A percentile compares a stretch with the other conserved stretches of the same genome.
phyloP scores from a whole-genome alignment of 139 green algal species.

The Chlorella sp. region DNA sequence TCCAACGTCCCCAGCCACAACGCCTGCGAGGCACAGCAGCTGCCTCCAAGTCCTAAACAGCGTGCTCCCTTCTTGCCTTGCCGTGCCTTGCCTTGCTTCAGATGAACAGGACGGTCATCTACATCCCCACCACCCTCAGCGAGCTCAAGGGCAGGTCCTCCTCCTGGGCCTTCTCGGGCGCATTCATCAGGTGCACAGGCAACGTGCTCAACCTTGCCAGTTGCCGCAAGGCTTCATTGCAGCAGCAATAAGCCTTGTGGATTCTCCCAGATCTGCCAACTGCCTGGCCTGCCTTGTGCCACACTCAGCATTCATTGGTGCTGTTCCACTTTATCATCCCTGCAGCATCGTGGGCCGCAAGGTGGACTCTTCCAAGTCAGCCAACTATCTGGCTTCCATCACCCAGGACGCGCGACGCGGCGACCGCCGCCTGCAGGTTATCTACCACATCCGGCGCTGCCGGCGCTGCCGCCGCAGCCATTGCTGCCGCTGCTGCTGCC shows the following conservation, averaged over 20 bases:
- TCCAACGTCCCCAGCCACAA: too few relatives aligned
- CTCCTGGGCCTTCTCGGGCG: constrained; percentile 16
- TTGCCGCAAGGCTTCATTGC: too few relatives aligned
- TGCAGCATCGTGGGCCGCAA: constrained; percentile 21
- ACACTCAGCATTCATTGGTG: too few relatives aligned
- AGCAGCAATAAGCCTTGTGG: too few relatives aligned
- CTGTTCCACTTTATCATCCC: too few relatives aligned
- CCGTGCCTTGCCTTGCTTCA: background rate
- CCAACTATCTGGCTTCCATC: constrained; percentile 7
- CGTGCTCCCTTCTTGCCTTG: too few relatives aligned
- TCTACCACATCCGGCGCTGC: background rate
- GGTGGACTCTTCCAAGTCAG: background rate
- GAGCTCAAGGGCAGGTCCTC: background rate
- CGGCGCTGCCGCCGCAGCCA: too few relatives aligned
- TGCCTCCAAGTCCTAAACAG: too few relatives aligned
- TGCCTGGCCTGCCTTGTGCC: too few relatives aligned
- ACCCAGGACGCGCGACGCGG: background rate
- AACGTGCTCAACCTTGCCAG: too few relatives aligned
- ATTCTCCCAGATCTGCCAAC: too few relatives aligned
- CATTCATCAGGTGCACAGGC: constrained; percentile 1
- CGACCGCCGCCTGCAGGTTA: constrained; percentile 5
- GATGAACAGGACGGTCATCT: background rate
- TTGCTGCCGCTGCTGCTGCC: background rate
- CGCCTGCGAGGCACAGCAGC: too few relatives aligned
- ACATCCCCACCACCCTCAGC: constrained; percentile 9